phyloP scores from a whole-genome alignment of 2,329 filamentous ascomycete species.

The Colletotrichum tabaci region DNA sequence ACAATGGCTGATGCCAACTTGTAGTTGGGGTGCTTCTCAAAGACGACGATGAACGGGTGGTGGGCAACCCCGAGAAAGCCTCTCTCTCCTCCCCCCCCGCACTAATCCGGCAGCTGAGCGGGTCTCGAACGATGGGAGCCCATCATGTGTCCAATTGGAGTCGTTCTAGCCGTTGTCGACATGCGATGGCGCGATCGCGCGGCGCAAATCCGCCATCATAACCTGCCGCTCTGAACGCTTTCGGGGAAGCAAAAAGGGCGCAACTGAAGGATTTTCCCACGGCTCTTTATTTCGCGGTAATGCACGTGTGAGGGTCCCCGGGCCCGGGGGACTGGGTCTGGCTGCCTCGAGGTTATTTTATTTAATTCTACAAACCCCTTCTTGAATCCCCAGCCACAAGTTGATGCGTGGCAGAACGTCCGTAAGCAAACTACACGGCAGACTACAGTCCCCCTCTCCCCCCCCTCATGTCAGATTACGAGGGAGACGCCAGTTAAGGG shows the following conservation, averaged over 20 bases:
- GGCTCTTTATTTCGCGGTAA: conserved; percentile 27
- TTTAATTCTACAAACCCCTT: background rate
- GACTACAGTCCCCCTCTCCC: too few species aligned
- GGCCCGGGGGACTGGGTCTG: conserved; percentile 7
- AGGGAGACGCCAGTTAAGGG: background rate
- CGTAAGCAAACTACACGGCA: too few species aligned
- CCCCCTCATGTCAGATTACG: too few species aligned
- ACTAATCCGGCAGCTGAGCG: conserved; percentile 16
- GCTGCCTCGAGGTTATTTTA: background rate
- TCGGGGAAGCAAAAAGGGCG: conserved; percentile 3
- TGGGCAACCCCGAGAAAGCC: conserved; percentile 1
- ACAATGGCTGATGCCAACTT: background rate
- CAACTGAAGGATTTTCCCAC: conserved; percentile 1
- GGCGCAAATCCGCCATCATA: conserved; percentile 38
- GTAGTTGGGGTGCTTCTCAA: background rate
- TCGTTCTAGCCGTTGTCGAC: background rate
- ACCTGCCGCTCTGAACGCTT: conserved; percentile 15
- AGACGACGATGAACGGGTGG: background rate
- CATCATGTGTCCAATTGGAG: conserved; percentile 29
- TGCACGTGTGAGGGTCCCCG: conserved; percentile 19
- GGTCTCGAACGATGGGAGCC: conserved; percentile 27
- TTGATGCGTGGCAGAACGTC: too few species aligned
- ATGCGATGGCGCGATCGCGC: conserved; percentile 38
- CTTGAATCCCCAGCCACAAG: background rate
- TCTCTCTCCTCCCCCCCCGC: background rate